Evolutionary conservation across 495 filamentous ascomycete genomes (phyloP).

Genomic region (Filosporella fistucella): DNA sequence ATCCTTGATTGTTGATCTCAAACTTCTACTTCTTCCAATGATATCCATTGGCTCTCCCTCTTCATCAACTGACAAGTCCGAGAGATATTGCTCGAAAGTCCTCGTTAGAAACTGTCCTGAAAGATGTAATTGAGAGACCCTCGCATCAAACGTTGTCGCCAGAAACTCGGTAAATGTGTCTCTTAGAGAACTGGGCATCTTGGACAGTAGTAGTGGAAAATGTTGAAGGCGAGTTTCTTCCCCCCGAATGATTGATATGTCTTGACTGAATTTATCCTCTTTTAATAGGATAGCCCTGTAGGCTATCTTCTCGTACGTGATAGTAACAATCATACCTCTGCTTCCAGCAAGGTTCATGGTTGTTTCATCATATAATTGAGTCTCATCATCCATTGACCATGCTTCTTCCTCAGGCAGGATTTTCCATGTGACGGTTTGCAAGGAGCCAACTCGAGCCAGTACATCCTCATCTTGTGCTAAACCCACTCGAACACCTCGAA

Average conservation of each 20-base stretch:
- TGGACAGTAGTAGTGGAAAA: slow-evolving; percentile 48
- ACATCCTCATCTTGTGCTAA: slow-evolving; percentile 28
- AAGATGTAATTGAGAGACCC: slow-evolving; percentile 37
- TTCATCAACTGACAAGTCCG: slow-evolving; percentile 15
- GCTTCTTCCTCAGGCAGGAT: slow-evolving; percentile 28
- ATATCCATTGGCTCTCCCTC: slow-evolving; percentile 15
- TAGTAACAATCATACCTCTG: slow-evolving; percentile 37
- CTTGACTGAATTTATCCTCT: not conserved
- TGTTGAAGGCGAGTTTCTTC: slow-evolving; percentile 32
- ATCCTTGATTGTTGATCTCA: slow-evolving; percentile 15
- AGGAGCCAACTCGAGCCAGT: slow-evolving; percentile 40
- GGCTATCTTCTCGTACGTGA: slow-evolving; percentile 45
- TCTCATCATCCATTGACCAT: slow-evolving; percentile 16
- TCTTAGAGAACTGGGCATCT: slow-evolving; percentile 45
- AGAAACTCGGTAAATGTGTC: slow-evolving; percentile 46
- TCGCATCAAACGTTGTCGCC: slow-evolving; percentile 45
- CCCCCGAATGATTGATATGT: not conserved
- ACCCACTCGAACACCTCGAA: slow-evolving; percentile 37
- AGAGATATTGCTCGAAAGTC: slow-evolving; percentile 21
- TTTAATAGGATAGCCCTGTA: slow-evolving; percentile 41
- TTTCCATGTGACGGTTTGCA: slow-evolving; percentile 44
- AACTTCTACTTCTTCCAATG: slow-evolving; percentile 2
- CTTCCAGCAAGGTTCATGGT: slow-evolving; percentile 6
- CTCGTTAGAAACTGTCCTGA: slow-evolving; percentile 32
- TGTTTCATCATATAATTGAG: slow-evolving; percentile 11